Percentiles rank a stretch among this genome's conserved stretches.
Conservation (phyloP, 345 rosid genomes). For the Hypericum androsaemum region DNA sequence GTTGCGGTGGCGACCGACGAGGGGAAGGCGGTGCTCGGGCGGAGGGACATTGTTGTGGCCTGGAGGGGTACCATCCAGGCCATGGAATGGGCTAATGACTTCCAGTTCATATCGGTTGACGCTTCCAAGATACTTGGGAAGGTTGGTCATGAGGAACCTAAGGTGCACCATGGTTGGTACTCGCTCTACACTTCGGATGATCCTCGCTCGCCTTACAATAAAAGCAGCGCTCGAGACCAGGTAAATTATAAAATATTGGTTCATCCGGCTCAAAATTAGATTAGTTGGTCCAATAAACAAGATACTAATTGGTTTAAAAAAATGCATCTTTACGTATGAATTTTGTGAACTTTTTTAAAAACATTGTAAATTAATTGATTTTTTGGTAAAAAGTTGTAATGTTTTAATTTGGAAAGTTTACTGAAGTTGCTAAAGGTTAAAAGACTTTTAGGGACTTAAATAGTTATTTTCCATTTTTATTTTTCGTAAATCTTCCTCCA, state of each 20-base stretch:
- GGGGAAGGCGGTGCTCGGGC: conserved; percentile 35
- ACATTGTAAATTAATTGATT: too few relatives aligned
- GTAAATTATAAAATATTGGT: conserved; percentile 12
- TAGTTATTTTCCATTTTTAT: too few relatives aligned
- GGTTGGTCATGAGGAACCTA: conserved; percentile 4
- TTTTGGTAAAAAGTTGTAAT: too few relatives aligned
- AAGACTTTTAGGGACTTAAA: too few relatives aligned
- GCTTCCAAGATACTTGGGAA: conserved; percentile 19
- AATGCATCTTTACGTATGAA: too few relatives aligned
- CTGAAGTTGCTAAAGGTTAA: too few relatives aligned
- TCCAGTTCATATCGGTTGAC: conserved; percentile 25
- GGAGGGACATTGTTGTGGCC: conserved; percentile 43
- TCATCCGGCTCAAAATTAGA: too few relatives aligned
- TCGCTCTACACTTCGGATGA: conserved; percentile 39
- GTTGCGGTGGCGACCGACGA: conserved; percentile 42
- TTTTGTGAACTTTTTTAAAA: too few relatives aligned
- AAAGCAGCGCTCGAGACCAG: conserved; percentile 50
- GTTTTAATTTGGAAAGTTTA: too few relatives aligned
- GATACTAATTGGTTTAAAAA: too few relatives aligned
- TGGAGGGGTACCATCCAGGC: conserved; percentile 42
- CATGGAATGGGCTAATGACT: conserved; percentile 35
- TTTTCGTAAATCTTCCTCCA: too few relatives aligned
- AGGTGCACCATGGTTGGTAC: conserved; percentile 39
- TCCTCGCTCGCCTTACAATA: conserved; percentile 28
- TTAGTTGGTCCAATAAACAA: too few relatives aligned